These are phyloP conservation scores for carrot (Daucus carota) DNA, from an alignment of 129 eudicot species.

Conservation along the genomic window DNA sequence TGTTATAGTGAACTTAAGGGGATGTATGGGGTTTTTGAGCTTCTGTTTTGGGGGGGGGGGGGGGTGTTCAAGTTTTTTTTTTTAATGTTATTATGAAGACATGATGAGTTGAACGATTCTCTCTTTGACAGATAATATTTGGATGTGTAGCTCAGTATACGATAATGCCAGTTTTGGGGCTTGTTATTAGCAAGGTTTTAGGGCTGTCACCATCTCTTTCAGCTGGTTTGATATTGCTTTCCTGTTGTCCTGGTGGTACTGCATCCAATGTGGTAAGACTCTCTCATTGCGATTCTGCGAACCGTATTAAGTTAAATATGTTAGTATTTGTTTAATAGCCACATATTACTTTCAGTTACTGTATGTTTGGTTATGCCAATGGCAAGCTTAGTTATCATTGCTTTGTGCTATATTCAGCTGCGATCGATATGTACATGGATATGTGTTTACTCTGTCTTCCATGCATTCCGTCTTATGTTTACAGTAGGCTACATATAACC, in stretches of 20 bases:
- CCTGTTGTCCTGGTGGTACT: conserved; percentile 95
- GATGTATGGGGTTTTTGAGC: not conserved
- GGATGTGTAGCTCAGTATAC: conserved; percentile 79
- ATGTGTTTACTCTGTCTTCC: not conserved
- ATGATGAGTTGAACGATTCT: not conserved
- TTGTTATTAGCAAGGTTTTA: conserved; percentile 49
- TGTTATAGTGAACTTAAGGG: not conserved
- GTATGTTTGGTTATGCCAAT: not conserved
- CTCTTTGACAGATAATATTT: conserved; percentile 47
- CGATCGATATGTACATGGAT: not conserved
- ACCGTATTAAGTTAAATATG: not conserved
- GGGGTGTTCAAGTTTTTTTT: too few species aligned
- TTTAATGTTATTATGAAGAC: too few species aligned
- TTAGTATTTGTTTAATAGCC: not conserved
- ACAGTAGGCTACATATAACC: not conserved
- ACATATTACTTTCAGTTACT: not conserved
- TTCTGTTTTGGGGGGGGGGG: not conserved
- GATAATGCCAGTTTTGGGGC: conserved; percentile 73
- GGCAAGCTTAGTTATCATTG: not conserved
- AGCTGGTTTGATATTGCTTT: conserved; percentile 71
- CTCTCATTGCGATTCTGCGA: conserved; percentile 2
- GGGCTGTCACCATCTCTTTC: conserved; percentile 64
- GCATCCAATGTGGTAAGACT: conserved; percentile 87
- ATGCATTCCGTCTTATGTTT: not conserved
- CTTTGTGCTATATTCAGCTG: not conserved